Percentiles rank a stretch among this genome's conserved stretches.
phyloP scores from a whole-genome alignment of 2,329 filamentous ascomycete species.

The Pestalotiopsis fici region DNA sequence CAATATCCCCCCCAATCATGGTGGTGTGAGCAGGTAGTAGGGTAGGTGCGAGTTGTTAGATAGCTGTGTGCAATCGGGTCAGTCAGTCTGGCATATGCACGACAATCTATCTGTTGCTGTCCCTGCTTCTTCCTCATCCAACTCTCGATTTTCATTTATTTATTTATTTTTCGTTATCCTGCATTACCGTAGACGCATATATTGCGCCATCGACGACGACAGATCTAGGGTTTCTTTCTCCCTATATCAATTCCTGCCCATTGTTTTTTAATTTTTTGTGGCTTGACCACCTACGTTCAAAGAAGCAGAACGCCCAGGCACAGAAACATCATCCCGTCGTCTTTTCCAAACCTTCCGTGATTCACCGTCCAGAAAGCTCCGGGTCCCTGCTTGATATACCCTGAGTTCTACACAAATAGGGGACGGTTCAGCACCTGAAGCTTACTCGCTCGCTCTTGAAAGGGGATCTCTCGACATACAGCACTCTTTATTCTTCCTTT shows the following conservation, averaged over 20 bases:
- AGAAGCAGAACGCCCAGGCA: background rate
- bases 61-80: no score
- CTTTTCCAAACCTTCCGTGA: background rate
- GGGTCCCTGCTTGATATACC: conserved; percentile 8
- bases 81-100: conserved; percentile 1
- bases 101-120: background rate
- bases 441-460: conserved; percentile 14
- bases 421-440: conserved; percentile 18
- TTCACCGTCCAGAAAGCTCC: background rate
- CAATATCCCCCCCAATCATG: background rate
- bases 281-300: background rate
- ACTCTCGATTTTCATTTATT: background rate
- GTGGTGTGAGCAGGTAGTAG: background rate
- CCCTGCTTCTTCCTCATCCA: background rate
- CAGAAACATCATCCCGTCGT: background rate
- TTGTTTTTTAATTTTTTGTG: background rate
- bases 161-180: background rate
- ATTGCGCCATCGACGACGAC: background rate
- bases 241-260: background rate
- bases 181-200: background rate
- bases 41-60: no score
- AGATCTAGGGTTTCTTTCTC: background rate
- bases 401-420: conserved; percentile 3
- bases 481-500: conserved; percentile 13
- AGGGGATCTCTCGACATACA: conserved; percentile 11